Base-by-base conservation (phyloP, 2,329 filamentous ascomycete species). In the Phaeosphaeria sp. region DNA sequence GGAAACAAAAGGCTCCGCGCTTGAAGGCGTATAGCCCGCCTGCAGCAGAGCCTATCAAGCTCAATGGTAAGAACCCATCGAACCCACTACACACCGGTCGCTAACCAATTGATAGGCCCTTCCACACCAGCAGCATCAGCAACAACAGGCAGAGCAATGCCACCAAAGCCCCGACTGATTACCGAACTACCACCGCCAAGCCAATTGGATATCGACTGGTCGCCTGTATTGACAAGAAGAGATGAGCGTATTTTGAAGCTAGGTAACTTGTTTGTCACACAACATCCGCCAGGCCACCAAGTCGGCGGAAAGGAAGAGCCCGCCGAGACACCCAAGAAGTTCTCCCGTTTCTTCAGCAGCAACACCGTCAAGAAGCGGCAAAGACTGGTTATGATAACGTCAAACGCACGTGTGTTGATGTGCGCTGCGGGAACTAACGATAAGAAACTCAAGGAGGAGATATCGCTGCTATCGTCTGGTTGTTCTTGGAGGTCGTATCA, bases 151-250 rank as follows among this genome's bases (percentile, higher is more conserved):
- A 65, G 65, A 27, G 72, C 67, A 52, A 51, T 71, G 54, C 70
- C 92, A 54, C 84, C 87, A 10, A 90, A 93, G 30, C 73, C 75
- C 30, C 65, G 93, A 60, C 88, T 97, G 59, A 96, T 99, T 59
- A 98, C 95, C 0, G 95, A 99, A 76, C 84, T 99, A 10, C 93
- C 95, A 17, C 94, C 95, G n/a, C 95, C 95, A 0, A 97, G 91
- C 50, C 95, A 98, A 76, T 82, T 99, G 23, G 95, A 99, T 72
- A 96, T 99, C 56, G 95, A 99, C 78, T 99, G 95, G 95, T 97
- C 94, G 0, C 95, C 95, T 0, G 93, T 99, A 4, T 82, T 99
- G 54, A 97, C 91, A 10, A 89, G 89, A 70, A 89, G 88, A 58
- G 97, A 98, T 72, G 95, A 99, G 78, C 87, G 95, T 36, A 99